These are phyloP conservation scores for Ogataea siamensis DNA, from an alignment of 805 yeast genomes.

Conservation along the genomic window DNA sequence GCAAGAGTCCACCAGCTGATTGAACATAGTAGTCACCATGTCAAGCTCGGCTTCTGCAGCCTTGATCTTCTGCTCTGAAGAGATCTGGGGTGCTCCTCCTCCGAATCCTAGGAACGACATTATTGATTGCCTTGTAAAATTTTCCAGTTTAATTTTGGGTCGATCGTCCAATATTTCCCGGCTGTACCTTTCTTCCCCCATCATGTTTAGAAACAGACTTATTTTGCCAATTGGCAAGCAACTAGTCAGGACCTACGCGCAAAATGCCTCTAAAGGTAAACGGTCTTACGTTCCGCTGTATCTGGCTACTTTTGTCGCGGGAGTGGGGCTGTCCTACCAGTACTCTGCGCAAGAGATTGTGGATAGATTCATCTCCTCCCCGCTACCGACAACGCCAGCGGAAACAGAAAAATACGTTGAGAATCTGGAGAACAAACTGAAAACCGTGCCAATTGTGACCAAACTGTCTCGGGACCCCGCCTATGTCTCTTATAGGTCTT, in stretches of 20 bases:
- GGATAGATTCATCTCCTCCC: constrained; percentile 19
- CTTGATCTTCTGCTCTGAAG: constrained; percentile 71
- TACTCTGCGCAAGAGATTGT: constrained; percentile 31
- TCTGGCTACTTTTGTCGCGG: constrained; percentile 24
- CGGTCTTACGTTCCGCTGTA: neutral
- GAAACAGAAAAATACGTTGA: constrained; percentile 23
- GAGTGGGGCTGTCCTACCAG: constrained; percentile 27
- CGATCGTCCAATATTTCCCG: constrained; percentile 6
- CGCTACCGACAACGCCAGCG: constrained; percentile 25
- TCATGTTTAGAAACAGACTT: constrained; percentile 3
- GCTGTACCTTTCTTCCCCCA: constrained; percentile 2
- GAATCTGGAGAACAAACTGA: constrained; percentile 47
- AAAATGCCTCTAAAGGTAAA: neutral
- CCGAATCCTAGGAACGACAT: constrained; percentile 80
- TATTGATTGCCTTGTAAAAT: constrained; percentile 12
- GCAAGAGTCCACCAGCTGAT: constrained; percentile 82
- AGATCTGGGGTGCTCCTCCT: constrained; percentile 67
- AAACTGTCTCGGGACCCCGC: constrained; percentile 40
- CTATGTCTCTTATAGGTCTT: constrained; percentile 38
- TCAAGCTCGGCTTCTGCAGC: constrained; percentile 98
- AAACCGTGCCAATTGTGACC: constrained; percentile 50
- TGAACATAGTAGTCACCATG: constrained; percentile 97
- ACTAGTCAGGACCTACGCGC: constrained; percentile 3
- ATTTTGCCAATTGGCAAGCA: constrained; percentile 5
- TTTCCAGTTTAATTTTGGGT: constrained; percentile 8